A percentile compares a stretch with the other conserved stretches of the same genome.
Evolutionary conservation across 768 basidiomycete species (phyloP).

Genomic region (Rhodotorula toruloides): DNA sequence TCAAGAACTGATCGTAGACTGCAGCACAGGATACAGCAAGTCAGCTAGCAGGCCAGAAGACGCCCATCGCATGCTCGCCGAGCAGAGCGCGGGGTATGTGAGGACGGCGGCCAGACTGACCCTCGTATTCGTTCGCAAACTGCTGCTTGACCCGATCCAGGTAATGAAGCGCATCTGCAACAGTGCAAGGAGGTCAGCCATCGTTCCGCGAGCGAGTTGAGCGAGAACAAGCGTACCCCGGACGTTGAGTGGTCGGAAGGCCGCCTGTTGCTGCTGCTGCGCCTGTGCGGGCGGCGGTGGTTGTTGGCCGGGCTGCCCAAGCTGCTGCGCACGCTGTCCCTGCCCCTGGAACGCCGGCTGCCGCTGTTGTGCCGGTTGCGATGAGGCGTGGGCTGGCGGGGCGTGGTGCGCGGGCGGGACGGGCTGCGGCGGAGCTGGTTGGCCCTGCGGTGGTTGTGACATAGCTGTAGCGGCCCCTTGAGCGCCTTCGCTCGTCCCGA

Average conservation of each 20-base stretch:
- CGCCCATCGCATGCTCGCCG: neutral
- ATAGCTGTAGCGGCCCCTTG: too few relatives aligned
- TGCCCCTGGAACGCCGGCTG: too few relatives aligned
- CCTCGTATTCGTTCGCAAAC: conserved; percentile 41
- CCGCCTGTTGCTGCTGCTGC: conserved; percentile 7
- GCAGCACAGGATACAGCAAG: neutral
- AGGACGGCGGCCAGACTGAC: conserved; percentile 1
- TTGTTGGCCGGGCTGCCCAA: too few relatives aligned
- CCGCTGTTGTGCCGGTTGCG: too few relatives aligned
- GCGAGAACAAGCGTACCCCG: conserved; percentile 9
- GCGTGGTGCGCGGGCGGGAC: too few relatives aligned
- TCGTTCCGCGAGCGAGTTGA: accelerated
- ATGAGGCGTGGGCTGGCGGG: too few relatives aligned
- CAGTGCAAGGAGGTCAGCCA: neutral
- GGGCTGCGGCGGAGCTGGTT: too few relatives aligned
- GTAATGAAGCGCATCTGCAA: conserved; percentile 44
- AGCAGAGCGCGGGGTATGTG: neutral
- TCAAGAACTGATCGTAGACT: conserved; percentile 40
- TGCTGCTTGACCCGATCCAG: conserved; percentile 45
- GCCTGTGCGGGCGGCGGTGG: too few relatives aligned
- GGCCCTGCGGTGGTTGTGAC: too few relatives aligned
- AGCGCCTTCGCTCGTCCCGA: too few relatives aligned
- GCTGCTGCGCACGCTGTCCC: too few relatives aligned
- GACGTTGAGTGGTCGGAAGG: conserved; percentile 35
- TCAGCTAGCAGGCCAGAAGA: neutral